Base-by-base conservation (phyloP, 2,329 filamentous ascomycete genomes). In the Calonectria montana region DNA sequence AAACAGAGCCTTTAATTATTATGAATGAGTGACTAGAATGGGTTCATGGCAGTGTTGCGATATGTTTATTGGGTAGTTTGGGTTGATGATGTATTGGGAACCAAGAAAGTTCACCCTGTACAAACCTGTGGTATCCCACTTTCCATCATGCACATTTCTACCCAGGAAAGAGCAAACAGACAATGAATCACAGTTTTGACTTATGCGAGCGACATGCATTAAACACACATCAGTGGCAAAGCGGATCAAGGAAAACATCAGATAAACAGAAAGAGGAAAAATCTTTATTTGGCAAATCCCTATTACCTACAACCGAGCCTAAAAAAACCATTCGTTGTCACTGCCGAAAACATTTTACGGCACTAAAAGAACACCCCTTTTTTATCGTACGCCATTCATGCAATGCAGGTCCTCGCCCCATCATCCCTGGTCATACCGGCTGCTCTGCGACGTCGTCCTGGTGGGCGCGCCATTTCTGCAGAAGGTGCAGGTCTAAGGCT, bases 381-480 rank as follows among this genome's bases (percentile, higher is more conserved):
- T 83, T 84, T 82, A 83, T 84, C 75, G 74, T 84, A 86, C 87
- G 87, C 87, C 86, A 80, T 81, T 81, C 79, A 88, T 87, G 86
- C 87, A 88, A 86, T 85, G 82, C 80, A 86, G 83, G 84, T 83
- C 83, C 80, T 84, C 78, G 80, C 84, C 85, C 86, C 85, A 82
- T 88, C 87, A 88, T 88, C 83, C 86, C 85, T 70, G 69, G 70
- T 85, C 82, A 70, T 55, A 50, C 65, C 59, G 71, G 53, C 73
- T 74, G 73, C 73, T 71, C 64, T 59, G 63, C 75, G 69, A 48
- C 48, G 61, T 73, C 68, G 71, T 53, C 43, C 53, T 73, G 37
- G 27, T 48, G 62, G 55, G 71, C 53, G 70, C 65, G 39, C 69
- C 50, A 59, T 75, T 67, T 75, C 65, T 15, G 67, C 73, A 74